Evolutionary conservation across 2,329 filamentous ascomycete genomes (phyloP).

Genomic region (Aspergillus tamarii): DNA sequence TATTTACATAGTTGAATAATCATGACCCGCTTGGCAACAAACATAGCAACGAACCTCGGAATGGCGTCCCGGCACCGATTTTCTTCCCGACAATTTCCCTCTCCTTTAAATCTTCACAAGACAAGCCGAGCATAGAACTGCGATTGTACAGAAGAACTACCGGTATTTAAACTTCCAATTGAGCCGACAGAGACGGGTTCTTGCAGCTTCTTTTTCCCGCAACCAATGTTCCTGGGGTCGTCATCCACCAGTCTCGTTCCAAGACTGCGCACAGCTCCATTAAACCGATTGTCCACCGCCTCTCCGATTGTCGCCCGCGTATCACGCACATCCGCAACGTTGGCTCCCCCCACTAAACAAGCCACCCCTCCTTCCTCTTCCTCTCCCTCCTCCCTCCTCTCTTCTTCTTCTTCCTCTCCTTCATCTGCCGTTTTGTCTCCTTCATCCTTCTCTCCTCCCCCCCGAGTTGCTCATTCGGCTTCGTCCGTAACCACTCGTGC

Average conservation of each 20-base stretch:
- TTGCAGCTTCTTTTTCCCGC: not conserved
- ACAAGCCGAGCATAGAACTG: not conserved
- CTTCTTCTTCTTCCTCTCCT: constrained; percentile 28
- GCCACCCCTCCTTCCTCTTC: constrained; percentile 34
- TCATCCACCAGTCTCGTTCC: constrained; percentile 5
- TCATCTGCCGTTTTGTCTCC: constrained; percentile 15
- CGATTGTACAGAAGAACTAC: not conserved
- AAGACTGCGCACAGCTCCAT: constrained; percentile 28
- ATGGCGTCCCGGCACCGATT: constrained; percentile 17
- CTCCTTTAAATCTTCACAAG: constrained; percentile 6
- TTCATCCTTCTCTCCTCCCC: constrained; percentile 17
- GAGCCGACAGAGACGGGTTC: not conserved
- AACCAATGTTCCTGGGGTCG: constrained; percentile 15
- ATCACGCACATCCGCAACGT: constrained; percentile 41
- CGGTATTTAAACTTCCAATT: constrained; percentile 2
- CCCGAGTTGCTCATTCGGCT: constrained; percentile 24
- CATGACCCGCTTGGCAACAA: not conserved
- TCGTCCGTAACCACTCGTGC: constrained; percentile 38
- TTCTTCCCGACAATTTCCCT: constrained; percentile 17
- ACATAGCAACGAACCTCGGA: constrained; percentile 17
- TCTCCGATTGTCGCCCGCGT: constrained; percentile 30
- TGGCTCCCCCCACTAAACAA: constrained; percentile 46
- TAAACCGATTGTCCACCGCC: constrained; percentile 42
- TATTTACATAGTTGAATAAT: not conserved
- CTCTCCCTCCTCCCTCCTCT: constrained; percentile 20